Evolutionary conservation across 2,329 filamentous ascomycete genomes (phyloP), one percentile per base, ranked within the genome.

Genomic region (Cercospora zeina): DNA sequence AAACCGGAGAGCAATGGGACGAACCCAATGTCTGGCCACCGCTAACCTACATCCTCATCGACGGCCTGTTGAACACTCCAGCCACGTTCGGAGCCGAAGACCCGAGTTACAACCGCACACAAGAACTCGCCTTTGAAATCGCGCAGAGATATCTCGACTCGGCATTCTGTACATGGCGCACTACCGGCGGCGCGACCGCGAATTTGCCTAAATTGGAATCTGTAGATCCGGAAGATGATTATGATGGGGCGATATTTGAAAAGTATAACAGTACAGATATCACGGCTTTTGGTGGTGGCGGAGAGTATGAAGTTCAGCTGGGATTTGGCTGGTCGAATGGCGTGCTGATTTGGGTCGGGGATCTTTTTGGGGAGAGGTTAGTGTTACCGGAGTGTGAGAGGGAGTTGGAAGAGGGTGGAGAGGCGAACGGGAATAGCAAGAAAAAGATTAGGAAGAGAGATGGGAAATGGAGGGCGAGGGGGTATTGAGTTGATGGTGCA

Each of bases 281-380:
- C 50, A 86, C 87, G 65, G 82, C 81, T 0, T 85, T 83, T 1
- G 87, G 87, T 30, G 77, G 84, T 6, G 87, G 87, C 5, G 87
- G 87, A 66, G 87, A 89, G 77, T 89, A 89, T 72, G 81, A 83
- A 58, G 87, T 89, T 5, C 87, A 88, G 2, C 85, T 88, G 75
- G 87, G 87, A 1, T 89, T 89, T 67, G 87, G 87, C 6, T 89
- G 87, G 87, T 85, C 84, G 0, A 89, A 89, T 67, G 87, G 87
- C 31, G 86, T 89, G 57, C 73, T 89, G 31, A 83, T 89, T 57
- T 89, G 86, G 86, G 79, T 81, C 1, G 85, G 82, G 8, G 87
- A 89, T 68, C 80, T 79, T 7, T 89, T 89, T 74, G 82, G 79
- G 11, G 78, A 81, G 68, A 75, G 80, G 67, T 72, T 89, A 61